These are phyloP conservation scores for Starmera amethionina DNA, from an alignment of 805 yeast species.

Conservation along the genomic window DNA sequence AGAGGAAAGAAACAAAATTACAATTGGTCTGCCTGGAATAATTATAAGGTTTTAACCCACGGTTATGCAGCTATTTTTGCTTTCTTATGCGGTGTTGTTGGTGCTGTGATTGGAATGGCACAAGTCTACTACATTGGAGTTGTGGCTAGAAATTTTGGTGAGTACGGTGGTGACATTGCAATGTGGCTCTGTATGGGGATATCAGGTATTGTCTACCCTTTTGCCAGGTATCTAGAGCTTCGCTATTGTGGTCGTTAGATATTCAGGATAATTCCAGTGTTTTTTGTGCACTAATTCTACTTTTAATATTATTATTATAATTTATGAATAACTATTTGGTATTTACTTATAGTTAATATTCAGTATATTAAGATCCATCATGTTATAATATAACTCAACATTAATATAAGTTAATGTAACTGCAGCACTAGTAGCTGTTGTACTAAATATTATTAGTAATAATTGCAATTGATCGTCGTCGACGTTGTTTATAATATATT, in stretches of 20 bases:
- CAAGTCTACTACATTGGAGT: conserved; percentile 82
- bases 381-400: too few species aligned
- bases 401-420: too few species aligned
- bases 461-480: too few species aligned
- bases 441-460: too few species aligned
- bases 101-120: conserved; percentile 82
- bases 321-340: too few species aligned
- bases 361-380: too few species aligned
- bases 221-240: conserved; percentile 55
- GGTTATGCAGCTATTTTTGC: conserved; percentile 66
- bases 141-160: conserved; percentile 55
- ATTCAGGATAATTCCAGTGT: too few species aligned
- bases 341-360: too few species aligned
- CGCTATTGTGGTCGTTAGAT: conserved; percentile 37
- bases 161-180: conserved; percentile 70
- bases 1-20: conserved; percentile 34
- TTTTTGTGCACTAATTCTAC: too few species aligned
- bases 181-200: conserved; percentile 72
- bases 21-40: conserved; percentile 72
- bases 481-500: too few species aligned
- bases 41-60: conserved; percentile 44
- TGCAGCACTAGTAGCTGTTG: too few species aligned
- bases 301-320: too few species aligned
- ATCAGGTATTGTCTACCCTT: conserved; percentile 54
- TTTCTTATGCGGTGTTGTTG: conserved; percentile 63